Evolutionary conservation across 2,329 filamentous ascomycete genomes (phyloP).

Genomic region (Sodiomyces alkalinus): DNA sequence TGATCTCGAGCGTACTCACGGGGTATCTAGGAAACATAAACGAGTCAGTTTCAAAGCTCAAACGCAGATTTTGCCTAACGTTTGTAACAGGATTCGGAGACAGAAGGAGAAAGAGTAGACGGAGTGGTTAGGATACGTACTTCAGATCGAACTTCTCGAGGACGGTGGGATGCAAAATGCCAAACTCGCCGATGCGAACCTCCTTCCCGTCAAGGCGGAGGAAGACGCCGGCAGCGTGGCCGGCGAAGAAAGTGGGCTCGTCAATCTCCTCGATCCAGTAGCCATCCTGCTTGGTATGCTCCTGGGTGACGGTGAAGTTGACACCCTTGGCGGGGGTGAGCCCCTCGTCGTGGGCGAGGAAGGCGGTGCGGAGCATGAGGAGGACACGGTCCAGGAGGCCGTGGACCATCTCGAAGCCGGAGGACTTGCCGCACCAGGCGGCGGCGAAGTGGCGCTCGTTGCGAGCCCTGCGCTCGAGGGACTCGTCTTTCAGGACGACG

Average conservation of each 20-base stretch:
- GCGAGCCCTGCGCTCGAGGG: slow-evolving; percentile 67
- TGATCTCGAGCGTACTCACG: slow-evolving; percentile 86
- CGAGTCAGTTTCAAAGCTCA: slow-evolving; percentile 2
- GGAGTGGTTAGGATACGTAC: slow-evolving; percentile 24
- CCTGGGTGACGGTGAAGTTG: slow-evolving; percentile 35
- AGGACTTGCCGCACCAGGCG: slow-evolving; percentile 85
- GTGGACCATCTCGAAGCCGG: slow-evolving; percentile 91
- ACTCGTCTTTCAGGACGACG: slow-evolving; percentile 78
- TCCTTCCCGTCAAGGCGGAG: slow-evolving; percentile 61
- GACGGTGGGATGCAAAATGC: slow-evolving; percentile 85
- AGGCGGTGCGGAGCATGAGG: slow-evolving; percentile 76
- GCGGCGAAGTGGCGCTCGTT: slow-evolving; percentile 96
- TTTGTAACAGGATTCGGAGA: too few relatives aligned
- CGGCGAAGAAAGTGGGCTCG: slow-evolving; percentile 81
- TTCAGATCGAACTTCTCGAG: slow-evolving; percentile 86
- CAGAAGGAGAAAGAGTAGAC: neutral
- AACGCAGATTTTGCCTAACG: too few relatives aligned
- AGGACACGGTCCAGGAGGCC: slow-evolving; percentile 84
- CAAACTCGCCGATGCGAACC: slow-evolving; percentile 72
- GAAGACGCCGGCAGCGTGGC: slow-evolving; percentile 76
- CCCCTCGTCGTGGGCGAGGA: slow-evolving; percentile 62
- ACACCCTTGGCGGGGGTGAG: slow-evolving; percentile 31
- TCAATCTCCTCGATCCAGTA: slow-evolving; percentile 95
- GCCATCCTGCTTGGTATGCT: slow-evolving; percentile 46
- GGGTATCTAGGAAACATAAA: slow-evolving; percentile 47